Base-by-base conservation (phyloP, 2,329 filamentous ascomycete genomes). In the Herpotrichia juniperi region DNA sequence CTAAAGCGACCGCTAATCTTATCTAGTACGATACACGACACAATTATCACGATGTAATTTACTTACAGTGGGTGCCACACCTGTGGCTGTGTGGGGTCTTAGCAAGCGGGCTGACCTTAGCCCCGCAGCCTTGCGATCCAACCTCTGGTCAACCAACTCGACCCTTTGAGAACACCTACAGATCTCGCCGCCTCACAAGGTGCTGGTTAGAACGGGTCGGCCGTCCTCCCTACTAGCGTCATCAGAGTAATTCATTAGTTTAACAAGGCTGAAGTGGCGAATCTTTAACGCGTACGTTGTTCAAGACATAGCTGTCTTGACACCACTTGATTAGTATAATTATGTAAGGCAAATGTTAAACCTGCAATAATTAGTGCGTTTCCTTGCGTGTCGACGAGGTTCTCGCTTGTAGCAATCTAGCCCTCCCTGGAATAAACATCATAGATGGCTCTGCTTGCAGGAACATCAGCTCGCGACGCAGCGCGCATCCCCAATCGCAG, bases 181-280 rank as follows among this genome's bases (percentile, higher is more conserved):
- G n/a, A n/a, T n/a, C n/a, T n/a, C n/a, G n/a, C n/a, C n/a, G n/a
- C n/a, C n/a, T n/a, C n/a, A n/a, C n/a, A 28, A 28, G 26, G 26
- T 28, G 7, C 26, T 43, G 16, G 40, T 24, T 6, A 24, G 40
- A 24, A 16, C 40, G 40, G 40, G 12, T 43, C 40, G 40, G 40
- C 25, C 40, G 24, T 43, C 21, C 25, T 43, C 24, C 40, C 40
- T 43, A 24, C 40, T 26, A 43, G 40, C 24, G 40, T 43, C 40
- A 43, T 43, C 8, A 24, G 25, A 64, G 3, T 59, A 58, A 47
- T 63, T 59, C 42, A n/a, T 43, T 16, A 43, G 40, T 43, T 43
- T 28, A 28, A 43, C 24, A 24, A 43, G 19, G 40, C 40, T 24
- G 40, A 43, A 43, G 40, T 43, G 40, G 40, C 40, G 24, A 43